These are phyloP conservation scores for Colletotrichum sidae DNA, from an alignment of 2,329 filamentous ascomycete genomes.

Conservation along the genomic window DNA sequence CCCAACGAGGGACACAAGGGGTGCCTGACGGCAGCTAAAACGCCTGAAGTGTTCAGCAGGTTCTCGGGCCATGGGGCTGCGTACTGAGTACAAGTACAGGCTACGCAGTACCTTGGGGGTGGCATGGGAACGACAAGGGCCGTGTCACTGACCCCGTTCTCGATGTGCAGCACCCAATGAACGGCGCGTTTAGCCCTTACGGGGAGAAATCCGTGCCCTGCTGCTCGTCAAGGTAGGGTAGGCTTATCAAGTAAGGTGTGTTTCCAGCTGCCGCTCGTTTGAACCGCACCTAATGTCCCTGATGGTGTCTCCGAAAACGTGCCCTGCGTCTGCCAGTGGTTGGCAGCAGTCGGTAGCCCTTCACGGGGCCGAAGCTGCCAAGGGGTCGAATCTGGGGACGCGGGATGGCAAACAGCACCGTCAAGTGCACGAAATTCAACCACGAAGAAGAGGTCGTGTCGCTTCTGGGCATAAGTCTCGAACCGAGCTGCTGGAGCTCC, in stretches of 20 bases:
- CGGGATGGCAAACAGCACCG: conserved; percentile 4
- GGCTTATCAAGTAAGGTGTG: conserved; percentile 25
- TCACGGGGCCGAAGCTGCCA: conserved; percentile 27
- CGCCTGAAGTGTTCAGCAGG: conserved; percentile 33
- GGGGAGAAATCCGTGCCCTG: conserved; percentile 37
- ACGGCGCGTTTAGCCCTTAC: conserved; percentile 2
- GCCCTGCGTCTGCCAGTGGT: conserved; percentile 1
- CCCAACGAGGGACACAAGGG: conserved; percentile 31
- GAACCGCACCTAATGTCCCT: conserved; percentile 2
- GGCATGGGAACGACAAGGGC: conserved; percentile 20
- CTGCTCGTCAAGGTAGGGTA: conserved; percentile 21
- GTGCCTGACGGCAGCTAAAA: conserved; percentile 37
- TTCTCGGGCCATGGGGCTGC: conserved; percentile 22
- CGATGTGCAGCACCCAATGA: conserved; percentile 31
- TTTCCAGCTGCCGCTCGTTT: conserved; percentile 4
- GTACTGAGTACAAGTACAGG: too few species aligned
- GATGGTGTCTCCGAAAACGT: conserved; percentile 12
- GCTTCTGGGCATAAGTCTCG: neutral
- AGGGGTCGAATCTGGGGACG: conserved; percentile 33
- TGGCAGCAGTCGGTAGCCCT: conserved; percentile 9
- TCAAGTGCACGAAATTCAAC: too few species aligned
- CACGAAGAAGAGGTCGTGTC: too few species aligned
- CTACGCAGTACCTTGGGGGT: neutral
- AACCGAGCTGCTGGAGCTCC: too few species aligned
- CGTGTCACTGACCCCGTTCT: conserved; percentile 32